Conservation (phyloP, 2,329 filamentous ascomycete genomes). For the Aspergillus japonicus region DNA sequence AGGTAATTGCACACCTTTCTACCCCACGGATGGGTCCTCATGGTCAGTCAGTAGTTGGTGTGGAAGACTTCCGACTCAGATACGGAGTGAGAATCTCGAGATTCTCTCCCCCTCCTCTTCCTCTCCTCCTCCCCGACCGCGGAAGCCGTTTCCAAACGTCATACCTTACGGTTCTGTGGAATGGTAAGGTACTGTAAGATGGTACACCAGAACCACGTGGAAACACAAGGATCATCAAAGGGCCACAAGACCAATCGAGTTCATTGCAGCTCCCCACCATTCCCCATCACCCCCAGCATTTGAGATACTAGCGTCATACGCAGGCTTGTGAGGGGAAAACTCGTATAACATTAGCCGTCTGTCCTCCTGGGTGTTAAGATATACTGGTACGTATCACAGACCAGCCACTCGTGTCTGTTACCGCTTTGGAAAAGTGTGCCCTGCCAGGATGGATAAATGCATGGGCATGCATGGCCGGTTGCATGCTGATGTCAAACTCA, state of each 20-base stretch:
- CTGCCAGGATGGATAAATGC: background rate
- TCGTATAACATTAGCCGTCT: background rate
- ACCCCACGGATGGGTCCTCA: no score
- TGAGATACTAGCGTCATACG: slow-evolving; percentile 15
- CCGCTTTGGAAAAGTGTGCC: background rate
- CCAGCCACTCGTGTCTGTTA: background rate
- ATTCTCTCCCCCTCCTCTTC: background rate
- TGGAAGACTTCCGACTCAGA: no score
- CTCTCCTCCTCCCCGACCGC: background rate
- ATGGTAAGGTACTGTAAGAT: slow-evolving; percentile 9
- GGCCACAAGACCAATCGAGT: slow-evolving; percentile 15
- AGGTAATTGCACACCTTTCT: no score
- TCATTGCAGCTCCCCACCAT: slow-evolving; percentile 14
- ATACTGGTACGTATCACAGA: no score
- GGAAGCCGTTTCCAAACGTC: slow-evolving; percentile 6
- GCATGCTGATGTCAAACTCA: background rate
- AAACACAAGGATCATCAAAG: slow-evolving; percentile 18
- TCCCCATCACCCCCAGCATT: slow-evolving; percentile 16
- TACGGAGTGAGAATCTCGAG: background rate
- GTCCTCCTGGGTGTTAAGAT: background rate
- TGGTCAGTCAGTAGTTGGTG: no score
- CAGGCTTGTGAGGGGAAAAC: background rate
- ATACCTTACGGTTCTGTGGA: background rate
- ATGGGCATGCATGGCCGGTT: background rate
- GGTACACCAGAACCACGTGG: slow-evolving; percentile 22